Conservation (phyloP, 139 green algal species). For the Mesostigma viride region DNA sequence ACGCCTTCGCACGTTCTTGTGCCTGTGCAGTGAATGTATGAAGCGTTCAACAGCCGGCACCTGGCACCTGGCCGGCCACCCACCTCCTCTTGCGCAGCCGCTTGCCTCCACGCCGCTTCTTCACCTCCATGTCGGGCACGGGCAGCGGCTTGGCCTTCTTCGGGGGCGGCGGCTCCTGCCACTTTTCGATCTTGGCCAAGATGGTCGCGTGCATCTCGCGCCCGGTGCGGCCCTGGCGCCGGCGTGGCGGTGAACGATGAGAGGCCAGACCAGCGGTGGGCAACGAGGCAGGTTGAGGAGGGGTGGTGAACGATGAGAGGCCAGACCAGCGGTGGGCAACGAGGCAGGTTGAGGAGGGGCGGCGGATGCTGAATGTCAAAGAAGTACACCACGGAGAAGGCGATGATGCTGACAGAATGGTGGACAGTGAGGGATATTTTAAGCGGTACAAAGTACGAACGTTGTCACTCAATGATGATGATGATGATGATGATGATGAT, state of each 20-base stretch:
- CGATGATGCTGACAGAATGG: too few relatives aligned
- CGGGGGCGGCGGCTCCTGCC: constrained; percentile 90
- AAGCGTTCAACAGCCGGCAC: too few relatives aligned
- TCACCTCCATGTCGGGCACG: constrained; percentile 68
- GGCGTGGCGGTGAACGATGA: not conserved
- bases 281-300: not conserved
- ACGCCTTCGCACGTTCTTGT: too few relatives aligned
- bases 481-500: not conserved
- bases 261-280: not conserved
- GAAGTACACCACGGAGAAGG: too few relatives aligned
- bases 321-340: not conserved
- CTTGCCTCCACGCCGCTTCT: constrained; percentile 78
- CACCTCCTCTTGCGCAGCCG: constrained; percentile 83
- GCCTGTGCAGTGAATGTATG: too few relatives aligned
- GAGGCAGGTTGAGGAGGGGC: not conserved
- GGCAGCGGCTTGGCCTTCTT: constrained; percentile 79
- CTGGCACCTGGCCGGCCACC: too few relatives aligned
- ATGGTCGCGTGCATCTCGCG: constrained; percentile 59
- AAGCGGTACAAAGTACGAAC: not conserved
- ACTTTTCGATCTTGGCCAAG: constrained; percentile 89
- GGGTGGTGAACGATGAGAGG: not conserved
- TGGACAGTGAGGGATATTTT: too few relatives aligned
- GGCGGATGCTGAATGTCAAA: too few relatives aligned
- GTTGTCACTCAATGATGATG: not conserved
- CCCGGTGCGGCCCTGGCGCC: constrained; percentile 2